phyloP scores from a whole-genome alignment of 2,329 filamentous ascomycete genomes.

The Aureobasidium vineae region DNA sequence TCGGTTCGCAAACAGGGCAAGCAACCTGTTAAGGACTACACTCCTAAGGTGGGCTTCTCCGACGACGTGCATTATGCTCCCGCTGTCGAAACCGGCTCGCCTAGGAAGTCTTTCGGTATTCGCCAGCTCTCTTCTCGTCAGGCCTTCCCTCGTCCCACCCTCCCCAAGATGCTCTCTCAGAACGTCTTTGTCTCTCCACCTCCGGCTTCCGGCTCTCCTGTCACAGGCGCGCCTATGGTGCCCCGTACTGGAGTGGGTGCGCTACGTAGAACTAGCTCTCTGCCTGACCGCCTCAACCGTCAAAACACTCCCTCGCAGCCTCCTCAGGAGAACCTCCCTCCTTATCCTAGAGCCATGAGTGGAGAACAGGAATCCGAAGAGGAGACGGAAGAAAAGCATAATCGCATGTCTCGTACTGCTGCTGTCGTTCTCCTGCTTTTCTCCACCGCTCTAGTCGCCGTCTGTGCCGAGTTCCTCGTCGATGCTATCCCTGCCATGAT shows the following conservation, averaged over 20 bases:
- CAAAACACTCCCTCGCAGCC: constrained; percentile 28
- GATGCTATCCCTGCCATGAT: constrained; percentile 69
- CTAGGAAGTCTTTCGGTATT: constrained; percentile 50
- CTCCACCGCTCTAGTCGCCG: constrained; percentile 58
- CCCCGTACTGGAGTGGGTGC: constrained; percentile 41
- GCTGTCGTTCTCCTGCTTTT: constrained; percentile 56
- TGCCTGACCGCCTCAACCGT: constrained; percentile 64
- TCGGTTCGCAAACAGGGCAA: constrained; percentile 29
- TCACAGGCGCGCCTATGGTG: constrained; percentile 30
- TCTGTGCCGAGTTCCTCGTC: constrained; percentile 70
- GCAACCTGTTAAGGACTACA: constrained; percentile 26
- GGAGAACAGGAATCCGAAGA: constrained; percentile 26
- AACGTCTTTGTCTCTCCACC: constrained; percentile 61
- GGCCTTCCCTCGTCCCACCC: constrained; percentile 53
- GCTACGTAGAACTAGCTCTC: constrained; percentile 69
- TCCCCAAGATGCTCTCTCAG: constrained; percentile 66
- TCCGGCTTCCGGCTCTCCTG: constrained; percentile 34
- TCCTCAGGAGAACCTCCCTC: constrained; percentile 17
- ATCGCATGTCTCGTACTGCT: constrained; percentile 56
- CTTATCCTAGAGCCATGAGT: constrained; percentile 1
- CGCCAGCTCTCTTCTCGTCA: constrained; percentile 50
- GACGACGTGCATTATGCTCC: constrained; percentile 38
- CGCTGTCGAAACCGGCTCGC: constrained; percentile 1
- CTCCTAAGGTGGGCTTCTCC: constrained; percentile 43
- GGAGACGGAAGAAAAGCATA: constrained; percentile 38